A percentile compares a stretch with the other conserved stretches of the same genome.
Evolutionary conservation across 148 eudicot genomes (phyloP).

Genomic region (Tetragonia tetragonoides): DNA sequence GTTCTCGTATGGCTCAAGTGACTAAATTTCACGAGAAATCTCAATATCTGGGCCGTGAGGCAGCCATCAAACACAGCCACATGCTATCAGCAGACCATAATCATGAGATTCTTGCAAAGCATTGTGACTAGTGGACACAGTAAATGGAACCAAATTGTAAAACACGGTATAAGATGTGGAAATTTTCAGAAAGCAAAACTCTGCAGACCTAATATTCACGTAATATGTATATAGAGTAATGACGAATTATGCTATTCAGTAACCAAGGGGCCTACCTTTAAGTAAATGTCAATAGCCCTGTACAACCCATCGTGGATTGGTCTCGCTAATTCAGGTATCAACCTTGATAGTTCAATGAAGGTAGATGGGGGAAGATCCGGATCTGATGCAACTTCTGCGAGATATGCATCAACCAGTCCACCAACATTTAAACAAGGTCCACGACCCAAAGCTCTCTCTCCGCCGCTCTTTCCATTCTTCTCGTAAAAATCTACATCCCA

Average conservation of each 20-base stretch:
- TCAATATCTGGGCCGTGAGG: too few relatives aligned
- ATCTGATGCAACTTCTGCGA: conserved; percentile 63
- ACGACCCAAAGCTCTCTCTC: conserved; percentile 34
- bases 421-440: conserved; percentile 57
- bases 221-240: not conserved
- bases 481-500: conserved; percentile 30
- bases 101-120: too few relatives aligned
- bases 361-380: conserved; percentile 44
- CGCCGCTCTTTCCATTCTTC: conserved; percentile 29
- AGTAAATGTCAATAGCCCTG: conserved; percentile 62
- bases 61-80: too few relatives aligned
- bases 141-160: not conserved
- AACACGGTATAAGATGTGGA: not conserved
- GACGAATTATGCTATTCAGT: not conserved
- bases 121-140: too few relatives aligned
- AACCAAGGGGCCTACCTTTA: conserved; percentile 46
- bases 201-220: not conserved
- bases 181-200: not conserved
- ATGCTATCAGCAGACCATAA: too few relatives aligned
- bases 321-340: conserved; percentile 67
- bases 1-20: too few relatives aligned
- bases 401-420: conserved; percentile 65
- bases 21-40: too few relatives aligned
- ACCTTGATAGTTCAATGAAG: conserved; percentile 48
- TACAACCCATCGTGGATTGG: conserved; percentile 82